A percentile compares a stretch with the other conserved stretches of the same genome.
Conservation (phyloP, 2,329 filamentous ascomycete species). For the Bipolaris sorokiniana region DNA sequence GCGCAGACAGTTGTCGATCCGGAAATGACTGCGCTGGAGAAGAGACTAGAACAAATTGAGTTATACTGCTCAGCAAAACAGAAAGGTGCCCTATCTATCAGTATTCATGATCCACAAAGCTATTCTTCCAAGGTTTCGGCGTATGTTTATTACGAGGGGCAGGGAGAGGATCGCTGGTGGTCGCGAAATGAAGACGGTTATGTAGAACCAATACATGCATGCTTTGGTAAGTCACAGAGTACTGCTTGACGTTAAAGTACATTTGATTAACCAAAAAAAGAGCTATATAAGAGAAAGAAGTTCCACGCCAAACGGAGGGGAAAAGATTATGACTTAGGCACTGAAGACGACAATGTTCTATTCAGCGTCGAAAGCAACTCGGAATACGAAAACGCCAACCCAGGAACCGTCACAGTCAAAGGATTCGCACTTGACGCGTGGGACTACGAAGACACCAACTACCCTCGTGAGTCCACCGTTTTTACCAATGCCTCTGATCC, state of each 20-base stretch:
- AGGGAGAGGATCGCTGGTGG: not conserved
- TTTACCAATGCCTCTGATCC: not conserved
- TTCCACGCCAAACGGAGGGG: not conserved
- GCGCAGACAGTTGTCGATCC: not conserved
- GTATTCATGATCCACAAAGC: not conserved
- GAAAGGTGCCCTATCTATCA: not conserved
- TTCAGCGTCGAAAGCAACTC: slow-evolving; percentile 1
- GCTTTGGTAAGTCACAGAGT: not conserved
- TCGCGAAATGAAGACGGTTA: not conserved
- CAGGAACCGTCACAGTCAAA: not conserved
- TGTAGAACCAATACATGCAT: not conserved
- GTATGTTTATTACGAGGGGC: not conserved
- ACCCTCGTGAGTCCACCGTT: not conserved
- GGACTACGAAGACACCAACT: not conserved
- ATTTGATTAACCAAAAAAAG: not conserved
- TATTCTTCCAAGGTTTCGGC: not conserved
- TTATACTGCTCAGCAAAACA: not conserved
- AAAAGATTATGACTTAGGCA: not conserved
- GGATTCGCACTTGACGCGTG: not conserved
- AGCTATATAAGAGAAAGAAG: not conserved
- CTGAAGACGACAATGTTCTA: not conserved
- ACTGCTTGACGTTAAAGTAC: not conserved
- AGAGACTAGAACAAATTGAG: not conserved
- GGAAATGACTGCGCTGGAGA: not conserved
- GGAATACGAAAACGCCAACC: not conserved